Conservation (phyloP, 2,329 filamentous ascomycete genomes). For the Lecanicillium sp. region DNA sequence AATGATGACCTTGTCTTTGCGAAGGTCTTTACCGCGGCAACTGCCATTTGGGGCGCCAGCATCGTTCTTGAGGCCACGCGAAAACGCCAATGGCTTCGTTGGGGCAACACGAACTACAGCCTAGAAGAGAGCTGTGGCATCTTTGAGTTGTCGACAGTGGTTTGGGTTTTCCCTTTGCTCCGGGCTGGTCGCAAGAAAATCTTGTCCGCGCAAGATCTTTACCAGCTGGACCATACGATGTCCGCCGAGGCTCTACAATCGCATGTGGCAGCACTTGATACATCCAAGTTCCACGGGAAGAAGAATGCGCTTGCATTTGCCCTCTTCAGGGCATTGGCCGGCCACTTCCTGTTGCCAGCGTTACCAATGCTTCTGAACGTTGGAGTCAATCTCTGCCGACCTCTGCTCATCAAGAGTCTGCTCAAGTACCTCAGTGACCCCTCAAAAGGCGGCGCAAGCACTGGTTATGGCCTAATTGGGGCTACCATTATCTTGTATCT, state of each 20-base stretch:
- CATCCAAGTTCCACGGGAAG: constrained; percentile 23
- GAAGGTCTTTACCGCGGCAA: constrained; percentile 23
- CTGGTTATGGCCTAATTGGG: constrained; percentile 35
- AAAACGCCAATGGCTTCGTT: constrained; percentile 28
- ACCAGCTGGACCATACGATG: constrained; percentile 3
- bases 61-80: constrained; percentile 30
- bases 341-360: constrained; percentile 25
- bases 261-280: constrained; percentile 17
- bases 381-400: constrained; percentile 36
- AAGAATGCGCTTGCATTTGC: constrained; percentile 21
- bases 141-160: constrained; percentile 19
- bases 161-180: constrained; percentile 21
- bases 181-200: constrained; percentile 23
- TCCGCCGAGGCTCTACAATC: constrained; percentile 13
- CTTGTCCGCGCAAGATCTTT: constrained; percentile 23
- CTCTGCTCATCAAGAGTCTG: constrained; percentile 35
- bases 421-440: constrained; percentile 26
- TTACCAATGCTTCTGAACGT: constrained; percentile 28
- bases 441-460: constrained; percentile 21
- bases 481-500: constrained; percentile 33
- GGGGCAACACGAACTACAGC: constrained; percentile 32
- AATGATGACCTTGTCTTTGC: not conserved
- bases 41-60: constrained; percentile 28
- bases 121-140: constrained; percentile 31
- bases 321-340: constrained; percentile 19